phyloP scores from a whole-genome alignment of 257 asterid species.

The Solanum piurae region DNA sequence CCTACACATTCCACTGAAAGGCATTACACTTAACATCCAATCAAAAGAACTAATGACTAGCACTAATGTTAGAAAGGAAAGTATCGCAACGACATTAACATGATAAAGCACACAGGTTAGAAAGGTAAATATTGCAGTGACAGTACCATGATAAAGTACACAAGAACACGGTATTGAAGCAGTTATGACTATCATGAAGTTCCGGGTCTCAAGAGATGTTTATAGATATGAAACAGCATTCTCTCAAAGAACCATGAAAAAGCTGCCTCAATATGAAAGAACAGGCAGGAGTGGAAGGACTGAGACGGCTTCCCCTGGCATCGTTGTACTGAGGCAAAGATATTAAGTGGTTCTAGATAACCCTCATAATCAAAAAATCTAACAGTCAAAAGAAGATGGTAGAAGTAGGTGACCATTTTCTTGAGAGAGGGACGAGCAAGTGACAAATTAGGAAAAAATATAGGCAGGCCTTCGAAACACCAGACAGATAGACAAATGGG shows the following conservation, averaged over 20 bases:
- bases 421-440: neutral
- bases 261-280: neutral
- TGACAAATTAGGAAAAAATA: neutral
- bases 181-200: neutral
- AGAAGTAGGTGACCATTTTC: neutral
- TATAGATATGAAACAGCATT: neutral
- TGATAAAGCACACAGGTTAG: neutral
- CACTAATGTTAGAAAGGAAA: neutral
- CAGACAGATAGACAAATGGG: neutral
- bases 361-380: neutral
- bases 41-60: neutral
- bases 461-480: neutral
- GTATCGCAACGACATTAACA: neutral
- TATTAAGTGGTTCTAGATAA: neutral
- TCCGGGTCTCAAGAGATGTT: neutral
- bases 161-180: neutral
- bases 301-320: neutral
- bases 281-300: neutral
- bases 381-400: neutral
- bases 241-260: neutral
- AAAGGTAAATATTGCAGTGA: neutral
- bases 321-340: neutral
- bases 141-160: neutral
- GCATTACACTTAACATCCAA: neutral
- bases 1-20: slow-evolving; percentile 30